A percentile compares a stretch with the other conserved stretches of the same genome.
Conservation (phyloP, 106 monocot species). For the Allium cepa region DNA sequence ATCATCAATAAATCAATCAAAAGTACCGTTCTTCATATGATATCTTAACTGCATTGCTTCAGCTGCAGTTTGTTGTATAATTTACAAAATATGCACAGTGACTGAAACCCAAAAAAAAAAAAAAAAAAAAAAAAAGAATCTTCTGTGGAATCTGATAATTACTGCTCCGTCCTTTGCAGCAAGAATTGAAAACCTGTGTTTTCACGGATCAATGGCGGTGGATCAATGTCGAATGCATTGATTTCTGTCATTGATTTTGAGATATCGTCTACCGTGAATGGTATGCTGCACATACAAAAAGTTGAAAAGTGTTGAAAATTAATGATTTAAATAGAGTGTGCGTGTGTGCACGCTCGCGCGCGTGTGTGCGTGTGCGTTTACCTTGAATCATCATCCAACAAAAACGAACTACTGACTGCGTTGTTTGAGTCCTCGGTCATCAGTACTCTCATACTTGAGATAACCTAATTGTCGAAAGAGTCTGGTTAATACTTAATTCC, state of each 20-base stretch:
- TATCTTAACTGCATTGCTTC: too few species aligned
- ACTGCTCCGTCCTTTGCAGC: slow-evolving; percentile 37
- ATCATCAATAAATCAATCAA: too few species aligned
- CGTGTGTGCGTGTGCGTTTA: neutral
- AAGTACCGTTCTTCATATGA: too few species aligned
- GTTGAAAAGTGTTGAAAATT: too few species aligned
- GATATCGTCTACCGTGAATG: slow-evolving; percentile 68
- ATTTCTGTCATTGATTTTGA: slow-evolving; percentile 60
- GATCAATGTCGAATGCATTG: slow-evolving; percentile 51
- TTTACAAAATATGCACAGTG: too few species aligned
- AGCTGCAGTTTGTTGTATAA: too few species aligned
- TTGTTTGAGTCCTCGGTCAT: slow-evolving; percentile 78
- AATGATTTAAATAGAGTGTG: too few species aligned
- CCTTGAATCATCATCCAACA: slow-evolving; percentile 89
- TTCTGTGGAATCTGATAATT: neutral
- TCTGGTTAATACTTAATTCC: neutral
- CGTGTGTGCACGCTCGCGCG: too few species aligned
- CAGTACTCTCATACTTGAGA: slow-evolving; percentile 60
- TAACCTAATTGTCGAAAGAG: slow-evolving; percentile 30
- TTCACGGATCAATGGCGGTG: slow-evolving; percentile 52
- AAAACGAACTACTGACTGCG: slow-evolving; percentile 60
- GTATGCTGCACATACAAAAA: slow-evolving; percentile 39
- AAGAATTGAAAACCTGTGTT: slow-evolving; percentile 61
- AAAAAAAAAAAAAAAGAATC: too few species aligned
- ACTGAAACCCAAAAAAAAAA: too few species aligned